These are phyloP conservation scores for Suhomyces chickasaworum DNA, from an alignment of 1,139 yeast genomes.

Conservation along the genomic window DNA sequence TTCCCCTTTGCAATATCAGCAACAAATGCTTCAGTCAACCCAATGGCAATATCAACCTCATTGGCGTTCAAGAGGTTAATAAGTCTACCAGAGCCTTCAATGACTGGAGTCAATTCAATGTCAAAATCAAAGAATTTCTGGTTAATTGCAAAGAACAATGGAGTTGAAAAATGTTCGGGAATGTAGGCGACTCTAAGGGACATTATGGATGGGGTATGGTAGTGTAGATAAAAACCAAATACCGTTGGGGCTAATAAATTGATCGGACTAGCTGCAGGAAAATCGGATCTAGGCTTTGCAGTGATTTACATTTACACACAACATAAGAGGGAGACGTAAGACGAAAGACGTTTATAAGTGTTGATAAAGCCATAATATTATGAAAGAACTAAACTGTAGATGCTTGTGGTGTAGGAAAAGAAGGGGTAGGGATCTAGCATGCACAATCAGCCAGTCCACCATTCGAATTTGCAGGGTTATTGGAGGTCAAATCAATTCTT, in stretches of 20 bases:
- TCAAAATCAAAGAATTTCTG: constrained; percentile 49
- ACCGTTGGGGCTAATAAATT: not conserved
- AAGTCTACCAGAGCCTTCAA: constrained; percentile 88
- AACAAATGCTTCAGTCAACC: constrained; percentile 88
- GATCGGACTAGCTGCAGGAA: not conserved
- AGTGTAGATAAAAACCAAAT: not conserved
- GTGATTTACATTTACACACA: not conserved
- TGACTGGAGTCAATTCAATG: constrained; percentile 70
- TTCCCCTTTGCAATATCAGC: constrained; percentile 79
- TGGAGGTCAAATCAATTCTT: constrained; percentile 22
- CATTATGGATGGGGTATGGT: constrained; percentile 1
- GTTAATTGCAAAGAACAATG: constrained; percentile 68
- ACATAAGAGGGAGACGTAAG: not conserved
- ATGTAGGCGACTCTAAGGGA: constrained; percentile 70
- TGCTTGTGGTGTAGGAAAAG: not conserved
- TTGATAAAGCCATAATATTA: constrained; percentile 2
- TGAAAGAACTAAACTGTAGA: constrained; percentile 8
- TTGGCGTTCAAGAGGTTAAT: constrained; percentile 68
- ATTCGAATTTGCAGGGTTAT: constrained; percentile 6
- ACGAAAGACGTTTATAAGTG: not conserved
- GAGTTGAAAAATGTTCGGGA: constrained; percentile 92
- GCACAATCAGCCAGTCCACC: constrained; percentile 19
- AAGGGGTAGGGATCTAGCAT: constrained; percentile 11
- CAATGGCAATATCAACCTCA: constrained; percentile 77
- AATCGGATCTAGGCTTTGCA: not conserved